Conservation (phyloP, 176 grass and related monocot genomes). For the Oryza glumipatula region DNA sequence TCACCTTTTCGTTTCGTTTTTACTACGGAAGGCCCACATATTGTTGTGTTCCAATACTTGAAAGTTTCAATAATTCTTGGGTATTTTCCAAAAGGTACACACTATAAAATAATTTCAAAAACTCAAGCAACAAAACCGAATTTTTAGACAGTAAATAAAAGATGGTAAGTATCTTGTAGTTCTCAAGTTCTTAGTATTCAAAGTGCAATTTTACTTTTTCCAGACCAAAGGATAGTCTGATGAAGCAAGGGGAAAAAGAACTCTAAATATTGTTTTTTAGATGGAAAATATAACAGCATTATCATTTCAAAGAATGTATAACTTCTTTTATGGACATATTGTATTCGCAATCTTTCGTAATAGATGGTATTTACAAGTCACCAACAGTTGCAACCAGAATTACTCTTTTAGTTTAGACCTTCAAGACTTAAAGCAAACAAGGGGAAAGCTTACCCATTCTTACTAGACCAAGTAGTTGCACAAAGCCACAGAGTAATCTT, state of each 20-base stretch:
- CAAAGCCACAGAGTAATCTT: not conserved
- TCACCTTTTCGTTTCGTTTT: not conserved
- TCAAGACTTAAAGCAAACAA: not conserved
- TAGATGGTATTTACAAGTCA: not conserved
- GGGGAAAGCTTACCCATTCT: not conserved
- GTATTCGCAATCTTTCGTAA: not conserved
- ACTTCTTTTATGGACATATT: not conserved
- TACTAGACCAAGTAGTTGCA: not conserved
- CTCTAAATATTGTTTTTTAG: not conserved
- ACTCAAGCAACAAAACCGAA: too few species aligned
- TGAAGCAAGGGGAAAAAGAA: too few species aligned
- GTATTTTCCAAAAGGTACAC: too few species aligned
- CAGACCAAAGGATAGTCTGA: not conserved
- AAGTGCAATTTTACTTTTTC: not conserved
- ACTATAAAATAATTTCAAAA: too few species aligned
- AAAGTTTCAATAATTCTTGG: not conserved
- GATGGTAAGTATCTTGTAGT: not conserved
- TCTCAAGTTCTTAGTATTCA: not conserved
- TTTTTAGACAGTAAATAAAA: not conserved
- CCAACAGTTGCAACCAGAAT: not conserved
- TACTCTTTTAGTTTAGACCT: not conserved
- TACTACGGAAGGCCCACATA: not conserved
- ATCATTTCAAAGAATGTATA: not conserved
- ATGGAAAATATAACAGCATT: not conserved
- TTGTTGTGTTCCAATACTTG: not conserved